Conservation (phyloP, 306 rosid species). For the Prunus persica region Prunus_persica_NCBIv2 NC_034012.1:6180001-6180500, state of each 20-base stretch:
- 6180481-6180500: constrained; percentile 53
- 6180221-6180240: background rate
- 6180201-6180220: background rate
- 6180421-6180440: constrained; percentile 62
- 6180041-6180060: background rate
- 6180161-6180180: background rate
- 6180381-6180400: constrained; percentile 53
- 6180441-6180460: constrained; percentile 86
- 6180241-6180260: background rate
- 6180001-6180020: background rate
- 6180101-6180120: too few species aligned
- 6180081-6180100: background rate
- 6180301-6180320: background rate
- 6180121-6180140: too few species aligned
- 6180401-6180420: constrained; percentile 58
- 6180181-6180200: background rate
- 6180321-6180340: constrained; percentile 84
- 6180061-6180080: background rate
- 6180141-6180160: too few species aligned
- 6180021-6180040: background rate
- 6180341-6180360: constrained; percentile 91
- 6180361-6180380: constrained; percentile 79
- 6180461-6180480: constrained; percentile 88
- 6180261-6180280: background rate
- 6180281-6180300: background rate